A percentile compares a stretch with the other conserved stretches of the same genome.
Conservation (phyloP, 2,329 filamentous ascomycete genomes). For the Mycogone perniciosa region DNA sequence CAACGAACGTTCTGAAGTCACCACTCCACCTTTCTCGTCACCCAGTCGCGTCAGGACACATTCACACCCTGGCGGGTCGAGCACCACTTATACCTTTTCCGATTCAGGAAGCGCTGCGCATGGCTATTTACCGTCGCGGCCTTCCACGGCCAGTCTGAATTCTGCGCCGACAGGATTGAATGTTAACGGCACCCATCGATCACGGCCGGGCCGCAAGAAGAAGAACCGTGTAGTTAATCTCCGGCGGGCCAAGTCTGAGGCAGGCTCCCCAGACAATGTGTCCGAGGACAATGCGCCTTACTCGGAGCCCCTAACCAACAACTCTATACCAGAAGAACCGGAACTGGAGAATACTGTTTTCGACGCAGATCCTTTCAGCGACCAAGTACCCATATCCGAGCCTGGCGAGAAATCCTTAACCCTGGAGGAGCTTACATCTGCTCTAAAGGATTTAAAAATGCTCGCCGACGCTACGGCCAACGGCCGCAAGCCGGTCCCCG, state of each 20-base stretch:
- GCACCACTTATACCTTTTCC: conserved; percentile 67
- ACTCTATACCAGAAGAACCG: conserved; percentile 54
- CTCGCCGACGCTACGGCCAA: conserved; percentile 10
- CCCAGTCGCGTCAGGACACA: conserved; percentile 56
- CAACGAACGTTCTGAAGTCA: conserved; percentile 59
- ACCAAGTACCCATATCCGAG: conserved; percentile 22
- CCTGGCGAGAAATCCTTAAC: conserved; percentile 14
- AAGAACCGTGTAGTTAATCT: conserved; percentile 81
- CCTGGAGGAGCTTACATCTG: conserved; percentile 20
- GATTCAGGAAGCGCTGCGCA: conserved; percentile 59
- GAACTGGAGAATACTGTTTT: conserved; percentile 38
- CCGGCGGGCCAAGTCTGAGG: conserved; percentile 53
- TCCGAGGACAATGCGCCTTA: conserved; percentile 47
- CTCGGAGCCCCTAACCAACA: conserved; percentile 53
- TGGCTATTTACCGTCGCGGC: conserved; percentile 60
- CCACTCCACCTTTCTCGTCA: conserved; percentile 41
- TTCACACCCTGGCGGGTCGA: conserved; percentile 51
- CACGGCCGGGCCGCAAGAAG: conserved; percentile 64
- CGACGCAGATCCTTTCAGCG: conserved; percentile 23
- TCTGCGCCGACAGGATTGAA: conserved; percentile 58
- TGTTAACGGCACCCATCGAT: conserved; percentile 55
- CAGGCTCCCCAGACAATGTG: conserved; percentile 45
- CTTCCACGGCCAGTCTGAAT: conserved; percentile 56
- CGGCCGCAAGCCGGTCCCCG: conserved; percentile 4
- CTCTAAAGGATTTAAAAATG: conserved; percentile 17